A percentile compares a stretch with the other conserved stretches of the same genome.
Conservation (phyloP, 805 yeast genomes). For the Candida nemodendra region DNA sequence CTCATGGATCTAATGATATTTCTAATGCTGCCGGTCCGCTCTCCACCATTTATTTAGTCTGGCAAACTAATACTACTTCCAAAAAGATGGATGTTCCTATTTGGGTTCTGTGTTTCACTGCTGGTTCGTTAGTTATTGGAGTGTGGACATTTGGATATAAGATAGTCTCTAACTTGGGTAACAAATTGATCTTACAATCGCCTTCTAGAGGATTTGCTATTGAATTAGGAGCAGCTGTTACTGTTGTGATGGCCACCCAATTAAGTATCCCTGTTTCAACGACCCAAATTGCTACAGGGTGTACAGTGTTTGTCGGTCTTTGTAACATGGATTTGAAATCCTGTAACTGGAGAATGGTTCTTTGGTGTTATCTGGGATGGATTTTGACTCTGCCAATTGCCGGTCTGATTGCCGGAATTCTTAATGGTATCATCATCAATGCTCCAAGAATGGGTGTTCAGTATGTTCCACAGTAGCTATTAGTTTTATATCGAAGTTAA, state of each 20-base stretch:
- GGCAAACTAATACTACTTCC: slow-evolving; percentile 50
- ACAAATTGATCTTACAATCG: slow-evolving; percentile 70
- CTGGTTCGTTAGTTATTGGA: slow-evolving; percentile 64
- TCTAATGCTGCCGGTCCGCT: slow-evolving; percentile 78
- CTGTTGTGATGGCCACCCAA: slow-evolving; percentile 74
- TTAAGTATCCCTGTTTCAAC: slow-evolving; percentile 72
- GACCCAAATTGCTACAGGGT: slow-evolving; percentile 77
- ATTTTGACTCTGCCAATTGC: slow-evolving; percentile 70
- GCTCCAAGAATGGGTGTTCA: slow-evolving; percentile 52
- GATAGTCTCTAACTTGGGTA: slow-evolving; percentile 70
- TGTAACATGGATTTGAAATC: slow-evolving; percentile 63
- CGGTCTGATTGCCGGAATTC: slow-evolving; percentile 66
- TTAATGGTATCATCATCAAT: slow-evolving; percentile 61
- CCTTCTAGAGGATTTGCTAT: slow-evolving; percentile 77
- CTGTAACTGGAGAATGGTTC: slow-evolving; percentile 76
- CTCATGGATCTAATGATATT: slow-evolving; percentile 81
- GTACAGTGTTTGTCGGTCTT: slow-evolving; percentile 71
- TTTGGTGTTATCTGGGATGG: slow-evolving; percentile 74
- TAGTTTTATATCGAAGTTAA: too few species aligned
- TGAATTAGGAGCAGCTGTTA: slow-evolving; percentile 76
- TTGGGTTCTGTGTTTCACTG: slow-evolving; percentile 71
- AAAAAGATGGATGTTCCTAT: slow-evolving; percentile 59
- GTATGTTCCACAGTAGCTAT: neutral
- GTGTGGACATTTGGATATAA: slow-evolving; percentile 67
- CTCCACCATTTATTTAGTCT: slow-evolving; percentile 59